Percentiles rank a stretch among this genome's conserved stretches.
Evolutionary conservation across 495 filamentous ascomycete species (phyloP).

Genomic region (Aspergillus steynii): DNA sequence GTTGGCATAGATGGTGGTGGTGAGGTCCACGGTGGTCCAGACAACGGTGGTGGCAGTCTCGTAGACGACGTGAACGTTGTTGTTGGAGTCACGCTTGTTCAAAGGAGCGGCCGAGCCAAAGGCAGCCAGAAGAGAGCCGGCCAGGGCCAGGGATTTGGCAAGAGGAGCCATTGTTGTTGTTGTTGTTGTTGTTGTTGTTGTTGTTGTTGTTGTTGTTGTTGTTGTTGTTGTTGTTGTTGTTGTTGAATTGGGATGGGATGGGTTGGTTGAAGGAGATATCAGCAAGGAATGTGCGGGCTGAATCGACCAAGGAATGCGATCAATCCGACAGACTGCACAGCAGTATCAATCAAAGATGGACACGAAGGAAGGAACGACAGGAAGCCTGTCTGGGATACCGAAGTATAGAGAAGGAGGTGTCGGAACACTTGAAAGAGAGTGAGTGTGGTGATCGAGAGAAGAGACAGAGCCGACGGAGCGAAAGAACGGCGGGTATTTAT

Average conservation of each 20-base stretch:
- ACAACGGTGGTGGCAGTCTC: constrained; percentile 27
- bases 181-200: constrained; percentile 30
- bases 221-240: constrained; percentile 33
- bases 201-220: constrained; percentile 30
- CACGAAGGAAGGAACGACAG: constrained; percentile 26
- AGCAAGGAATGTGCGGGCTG: constrained; percentile 19
- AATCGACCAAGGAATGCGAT: constrained; percentile 15
- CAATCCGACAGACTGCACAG: constrained; percentile 38
- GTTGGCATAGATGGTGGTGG: constrained; percentile 39
- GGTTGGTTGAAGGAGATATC: constrained; percentile 2
- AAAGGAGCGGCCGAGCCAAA: constrained; percentile 37
- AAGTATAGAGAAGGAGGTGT: not conserved
- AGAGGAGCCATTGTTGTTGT: constrained; percentile 44
- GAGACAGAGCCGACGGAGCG: constrained; percentile 14
- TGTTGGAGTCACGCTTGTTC: constrained; percentile 44
- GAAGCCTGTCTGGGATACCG: constrained; percentile 9
- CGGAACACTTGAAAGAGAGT: constrained; percentile 22
- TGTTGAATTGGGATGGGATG: constrained; percentile 16
- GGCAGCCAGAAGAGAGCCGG: constrained; percentile 41
- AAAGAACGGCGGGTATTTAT: constrained; percentile 23
- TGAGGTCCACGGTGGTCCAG: constrained; percentile 46
- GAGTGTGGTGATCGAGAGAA: constrained; percentile 1
- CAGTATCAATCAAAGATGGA: constrained; percentile 27
- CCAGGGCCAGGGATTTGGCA: constrained; percentile 43
- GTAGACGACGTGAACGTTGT: constrained; percentile 34